A percentile compares a stretch with the other conserved stretches of the same genome.
phyloP scores from a whole-genome alignment of 2,329 filamentous ascomycete genomes.

The Venturia carpophila region DNA sequence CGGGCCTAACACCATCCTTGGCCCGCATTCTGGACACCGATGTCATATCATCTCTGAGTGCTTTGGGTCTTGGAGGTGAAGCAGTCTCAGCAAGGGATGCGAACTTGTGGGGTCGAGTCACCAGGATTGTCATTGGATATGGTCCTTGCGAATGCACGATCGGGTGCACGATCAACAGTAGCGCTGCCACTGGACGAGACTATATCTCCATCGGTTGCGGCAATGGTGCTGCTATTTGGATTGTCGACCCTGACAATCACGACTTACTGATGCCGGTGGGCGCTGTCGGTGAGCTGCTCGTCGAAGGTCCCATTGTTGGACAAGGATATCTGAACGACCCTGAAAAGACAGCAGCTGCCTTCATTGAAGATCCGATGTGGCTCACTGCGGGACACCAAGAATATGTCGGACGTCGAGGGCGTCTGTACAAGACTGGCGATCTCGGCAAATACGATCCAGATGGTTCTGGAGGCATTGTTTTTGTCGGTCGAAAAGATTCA shows the following conservation, averaged over 20 bases:
- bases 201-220: slow-evolving; percentile 20
- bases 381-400: slow-evolving; percentile 18
- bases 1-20: slow-evolving; percentile 50
- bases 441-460: slow-evolving; percentile 71
- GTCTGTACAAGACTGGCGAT: slow-evolving; percentile 76
- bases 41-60: slow-evolving; percentile 34
- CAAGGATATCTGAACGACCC: slow-evolving; percentile 73
- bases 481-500: slow-evolving; percentile 66
- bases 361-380: slow-evolving; percentile 28
- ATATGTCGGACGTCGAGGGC: slow-evolving; percentile 42
- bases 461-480: slow-evolving; percentile 61
- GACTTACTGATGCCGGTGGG: slow-evolving; percentile 34
- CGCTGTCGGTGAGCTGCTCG: slow-evolving; percentile 39
- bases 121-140: slow-evolving; percentile 37
- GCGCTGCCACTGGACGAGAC: slow-evolving; percentile 18
- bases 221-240: slow-evolving; percentile 24
- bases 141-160: slow-evolving; percentile 36
- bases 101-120: slow-evolving; percentile 32
- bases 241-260: slow-evolving; percentile 27
- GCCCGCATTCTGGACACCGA: slow-evolving; percentile 39
- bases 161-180: slow-evolving; percentile 21
- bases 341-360: slow-evolving; percentile 46
- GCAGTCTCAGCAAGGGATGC: slow-evolving; percentile 33
- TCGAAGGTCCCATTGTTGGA: slow-evolving; percentile 52
- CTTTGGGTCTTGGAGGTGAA: slow-evolving; percentile 37